Evolutionary conservation across 306 rosid genomes (phyloP), one percentile per base, ranked within the genome.

Genomic region (Senna siamea): DNA sequence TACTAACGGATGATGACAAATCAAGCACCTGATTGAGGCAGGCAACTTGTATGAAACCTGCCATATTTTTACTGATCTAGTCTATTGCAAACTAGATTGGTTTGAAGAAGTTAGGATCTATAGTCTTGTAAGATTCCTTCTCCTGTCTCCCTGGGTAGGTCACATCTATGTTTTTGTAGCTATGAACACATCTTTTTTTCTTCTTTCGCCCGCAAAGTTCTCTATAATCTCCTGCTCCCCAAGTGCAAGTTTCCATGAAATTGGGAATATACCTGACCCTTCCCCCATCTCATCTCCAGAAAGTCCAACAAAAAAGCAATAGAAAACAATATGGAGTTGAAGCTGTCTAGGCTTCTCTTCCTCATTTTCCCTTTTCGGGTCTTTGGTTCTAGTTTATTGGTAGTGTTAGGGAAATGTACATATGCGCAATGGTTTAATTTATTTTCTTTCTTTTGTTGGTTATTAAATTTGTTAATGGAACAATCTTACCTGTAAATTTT

Each of bases 381-480:
- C 46, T 51, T 5, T 55, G 61, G 56, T 23, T 63, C 56, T 70
- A 41, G 57, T 53, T 53, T 58, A 46, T 37, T 30, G 40, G 54
- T 70, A 48, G 60, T 66, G 64, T 55, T 80, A 35, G 9, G 44
- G 80, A 66, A 73, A 62, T 84, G 87, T 80, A 80, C 71, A 77
- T 77, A 77, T 70, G 46, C 20, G 50, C 69, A 14, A 30, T 60
- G 51, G 69, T 79, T 58, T 17, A 13, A 23, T 50, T 70, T 34
- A 1, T 70, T 53, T 46, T 23, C 40, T 7, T 75, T 47, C 26
- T 57, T 63, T 65, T 70, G 61, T 40, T 69, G 61, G 34, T 34
- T 64, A 61, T 4, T 13, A 38, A 19, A 64, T 57, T 80, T 50
- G 22, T 63, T 66, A 34, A 10, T 51, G 74, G 54, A 74, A 70